Evolutionary conservation across 176 grass and related monocot genomes (phyloP).

Genomic region (Oryza officinalis): DNA sequence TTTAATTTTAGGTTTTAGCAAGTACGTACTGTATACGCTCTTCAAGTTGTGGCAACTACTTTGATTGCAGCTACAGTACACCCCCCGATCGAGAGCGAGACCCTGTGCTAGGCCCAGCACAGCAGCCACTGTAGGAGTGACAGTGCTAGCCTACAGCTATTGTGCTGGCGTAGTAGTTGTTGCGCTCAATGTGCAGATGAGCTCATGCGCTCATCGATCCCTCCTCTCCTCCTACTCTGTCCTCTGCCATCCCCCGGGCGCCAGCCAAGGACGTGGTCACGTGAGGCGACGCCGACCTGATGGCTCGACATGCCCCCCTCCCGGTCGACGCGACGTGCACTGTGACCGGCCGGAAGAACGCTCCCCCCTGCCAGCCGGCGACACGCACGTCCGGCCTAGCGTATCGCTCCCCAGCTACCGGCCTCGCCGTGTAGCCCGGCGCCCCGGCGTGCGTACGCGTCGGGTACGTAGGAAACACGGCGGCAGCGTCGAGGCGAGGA

Average conservation of each 20-base stretch:
- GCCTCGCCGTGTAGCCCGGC: no score
- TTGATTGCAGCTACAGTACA: not conserved
- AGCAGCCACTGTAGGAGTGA: not conserved
- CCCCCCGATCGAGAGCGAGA: not conserved
- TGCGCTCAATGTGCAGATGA: not conserved
- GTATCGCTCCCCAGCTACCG: no score
- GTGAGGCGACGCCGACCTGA: conserved; percentile 23
- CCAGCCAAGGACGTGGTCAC: conserved; percentile 17
- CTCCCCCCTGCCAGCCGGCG: not conserved
- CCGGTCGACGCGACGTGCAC: not conserved
- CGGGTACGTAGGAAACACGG: not conserved
- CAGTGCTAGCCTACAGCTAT: no score
- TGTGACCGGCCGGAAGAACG: not conserved
- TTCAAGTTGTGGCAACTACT: not conserved
- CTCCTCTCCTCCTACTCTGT: not conserved
- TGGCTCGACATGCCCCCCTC: not conserved
- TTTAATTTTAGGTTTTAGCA: no score
- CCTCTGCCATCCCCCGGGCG: not conserved
- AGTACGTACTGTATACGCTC: no score
- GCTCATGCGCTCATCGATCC: not conserved
- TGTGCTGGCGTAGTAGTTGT: not conserved
- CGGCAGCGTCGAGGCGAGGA: not conserved
- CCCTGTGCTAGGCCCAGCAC: not conserved
- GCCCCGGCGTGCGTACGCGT: not conserved
- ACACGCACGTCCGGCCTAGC: not conserved